Evolutionary conservation across 2,329 filamentous ascomycete genomes (phyloP).

Genomic region (Colletotrichum gloeosporioides): DNA sequence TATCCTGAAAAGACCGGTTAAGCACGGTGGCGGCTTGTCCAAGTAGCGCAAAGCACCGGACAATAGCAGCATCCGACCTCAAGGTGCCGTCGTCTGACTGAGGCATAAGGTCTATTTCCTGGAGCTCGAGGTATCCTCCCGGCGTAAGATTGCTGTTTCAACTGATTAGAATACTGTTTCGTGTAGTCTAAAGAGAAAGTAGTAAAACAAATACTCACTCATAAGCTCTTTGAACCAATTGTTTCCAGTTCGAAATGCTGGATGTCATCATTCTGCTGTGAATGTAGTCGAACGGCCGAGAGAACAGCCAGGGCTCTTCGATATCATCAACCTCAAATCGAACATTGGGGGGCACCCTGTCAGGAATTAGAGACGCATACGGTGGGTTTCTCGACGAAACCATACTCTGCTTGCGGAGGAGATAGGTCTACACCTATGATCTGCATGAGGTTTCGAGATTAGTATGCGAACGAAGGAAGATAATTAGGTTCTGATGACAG

Average conservation of each 20-base stretch:
- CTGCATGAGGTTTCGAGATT: not conserved
- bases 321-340: not conserved
- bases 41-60: not conserved
- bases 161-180: accelerated
- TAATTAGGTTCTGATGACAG: not conserved
- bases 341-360: not conserved
- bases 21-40: not conserved
- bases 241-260: not conserved
- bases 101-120: not conserved
- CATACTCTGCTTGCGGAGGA: not conserved
- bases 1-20: not conserved
- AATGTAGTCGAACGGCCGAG: not conserved
- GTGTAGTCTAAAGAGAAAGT: not conserved
- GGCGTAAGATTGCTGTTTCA: not conserved
- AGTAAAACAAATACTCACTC: not conserved
- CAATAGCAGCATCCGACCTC: not conserved
- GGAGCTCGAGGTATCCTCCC: not conserved
- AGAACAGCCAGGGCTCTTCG: not conserved
- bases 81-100: not conserved
- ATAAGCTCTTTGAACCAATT: not conserved
- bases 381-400: not conserved
- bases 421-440: not conserved
- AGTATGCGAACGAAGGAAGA: accelerated
- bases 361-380: not conserved
- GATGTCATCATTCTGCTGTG: not conserved